Base-by-base conservation (phyloP, 202 grass and related monocot species). In the Elaeis oleifera region DNA sequence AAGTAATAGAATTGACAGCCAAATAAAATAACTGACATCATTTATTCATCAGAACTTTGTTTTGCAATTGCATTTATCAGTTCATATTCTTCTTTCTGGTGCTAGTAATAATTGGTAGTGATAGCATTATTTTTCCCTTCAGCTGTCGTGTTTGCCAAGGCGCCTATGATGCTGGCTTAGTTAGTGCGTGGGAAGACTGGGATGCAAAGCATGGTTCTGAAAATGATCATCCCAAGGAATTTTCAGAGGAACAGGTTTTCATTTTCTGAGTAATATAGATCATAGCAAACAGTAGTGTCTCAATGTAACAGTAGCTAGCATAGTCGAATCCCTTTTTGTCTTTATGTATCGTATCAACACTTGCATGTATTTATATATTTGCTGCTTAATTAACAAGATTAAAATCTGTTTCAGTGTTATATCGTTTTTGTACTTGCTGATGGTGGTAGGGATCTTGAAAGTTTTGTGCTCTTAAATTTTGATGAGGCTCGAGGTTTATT, bases 361-460 rank as follows among this genome's bases (percentile, higher is more conserved):
- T 0, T 44, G 36, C 36, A 11, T 44, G 11, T 44, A 14, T 85
- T 95, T 71, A 60, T 65, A 67, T 54, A 72, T 51, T 73, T 74
- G 51, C 90, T 85, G 67, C 55, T 44, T 51, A 50, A 65, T 2
- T 68, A 63, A 71, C 25, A 51, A 72, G 63, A 61, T 55, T 20
- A 59, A 31, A 52, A 60, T 65, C 67, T 69, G 25, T 81, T 85
- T 76, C 84, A 96, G 92, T 77, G 74, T 26, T 96, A 91, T 59
- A 81, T 91, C n/a, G 82, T 96, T 27, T 96, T 96, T 64, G 84
- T 89, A 28, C 76, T 89, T 74, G 87, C 87, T 63, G 84, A 96
- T 83, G 92, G 92, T 48, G 92, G 92, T 24, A 89, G 49, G 72
- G 92, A 96, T 58, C 87, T 96, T 48, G 87, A 96, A 83, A 85